These are phyloP conservation scores for Astrothelium subdiscretum DNA, from an alignment of 495 filamentous ascomycete species.

Conservation along the genomic window DNA sequence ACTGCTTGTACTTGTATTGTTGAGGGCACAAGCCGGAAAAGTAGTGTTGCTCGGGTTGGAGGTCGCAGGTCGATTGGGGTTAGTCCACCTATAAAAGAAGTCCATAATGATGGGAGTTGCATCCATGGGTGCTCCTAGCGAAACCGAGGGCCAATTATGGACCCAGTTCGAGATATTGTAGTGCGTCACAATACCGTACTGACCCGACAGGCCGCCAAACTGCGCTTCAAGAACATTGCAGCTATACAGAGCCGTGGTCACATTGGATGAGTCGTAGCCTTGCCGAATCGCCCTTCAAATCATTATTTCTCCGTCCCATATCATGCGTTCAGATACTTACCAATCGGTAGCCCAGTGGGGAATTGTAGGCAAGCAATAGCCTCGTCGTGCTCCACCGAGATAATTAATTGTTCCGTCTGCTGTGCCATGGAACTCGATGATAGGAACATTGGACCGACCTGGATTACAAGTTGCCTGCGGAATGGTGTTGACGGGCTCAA, in stretches of 20 bases:
- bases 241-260: neutral
- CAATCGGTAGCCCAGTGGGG: constrained; percentile 8
- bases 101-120: constrained; percentile 8
- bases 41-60: neutral
- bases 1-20: neutral
- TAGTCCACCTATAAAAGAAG: constrained; percentile 8
- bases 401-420: constrained; percentile 8
- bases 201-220: constrained; percentile 3
- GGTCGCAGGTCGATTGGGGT: constrained; percentile 1
- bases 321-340: neutral
- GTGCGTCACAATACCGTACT: constrained; percentile 8
- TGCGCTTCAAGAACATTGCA: neutral
- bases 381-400: neutral
- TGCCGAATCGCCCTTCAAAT: neutral
- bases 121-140: neutral
- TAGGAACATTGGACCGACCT: constrained; percentile 10
- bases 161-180: constrained; percentile 6
- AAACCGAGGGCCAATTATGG: constrained; percentile 8
- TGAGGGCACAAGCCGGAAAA: neutral
- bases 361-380: constrained; percentile 1
- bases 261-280: constrained; percentile 7
- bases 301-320: neutral
- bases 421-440: constrained; percentile 17
- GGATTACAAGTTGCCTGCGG: constrained; percentile 2
- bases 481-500: constrained; percentile 2